These are phyloP conservation scores for Aphanomyces stellatus DNA, from an alignment of 352 stramenopile genomes.

Conservation along the genomic window DNA sequence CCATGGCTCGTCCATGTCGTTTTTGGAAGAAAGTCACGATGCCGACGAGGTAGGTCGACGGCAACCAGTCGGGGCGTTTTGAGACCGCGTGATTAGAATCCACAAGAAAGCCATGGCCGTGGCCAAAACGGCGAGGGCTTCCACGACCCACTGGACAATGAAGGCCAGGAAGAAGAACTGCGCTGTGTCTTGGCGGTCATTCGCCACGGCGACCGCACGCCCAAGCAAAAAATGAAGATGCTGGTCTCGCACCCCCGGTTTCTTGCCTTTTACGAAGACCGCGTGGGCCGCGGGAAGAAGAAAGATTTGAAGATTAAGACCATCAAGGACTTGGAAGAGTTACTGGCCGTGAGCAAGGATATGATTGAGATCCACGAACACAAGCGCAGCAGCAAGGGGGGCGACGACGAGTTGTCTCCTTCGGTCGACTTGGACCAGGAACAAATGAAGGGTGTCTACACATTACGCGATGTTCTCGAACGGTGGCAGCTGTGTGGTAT, in stretches of 20 bases:
- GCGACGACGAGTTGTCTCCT: conserved; percentile 45
- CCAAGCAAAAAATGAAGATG: conserved; percentile 99
- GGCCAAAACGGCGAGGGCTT: too few species aligned
- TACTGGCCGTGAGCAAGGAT: conserved; percentile 71
- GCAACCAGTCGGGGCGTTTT: too few species aligned
- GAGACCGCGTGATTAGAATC: too few species aligned
- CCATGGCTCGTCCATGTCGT: conserved; percentile 18
- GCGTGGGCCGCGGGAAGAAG: conserved; percentile 31
- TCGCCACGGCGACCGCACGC: conserved; percentile 97
- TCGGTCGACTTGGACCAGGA: conserved; percentile 52
- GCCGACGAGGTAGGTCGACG: neutral
- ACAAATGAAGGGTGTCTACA: conserved; percentile 68
- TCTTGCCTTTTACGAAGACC: conserved; percentile 71
- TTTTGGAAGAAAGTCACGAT: neutral
- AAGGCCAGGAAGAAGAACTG: conserved; percentile 90
- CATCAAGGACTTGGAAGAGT: conserved; percentile 61
- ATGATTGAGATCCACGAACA: conserved; percentile 58
- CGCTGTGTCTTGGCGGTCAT: conserved; percentile 99
- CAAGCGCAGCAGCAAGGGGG: conserved; percentile 44
- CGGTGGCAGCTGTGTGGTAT: conserved; percentile 94
- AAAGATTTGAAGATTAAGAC: conserved; percentile 85
- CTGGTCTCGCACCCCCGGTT: conserved; percentile 87
- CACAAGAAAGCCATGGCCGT: too few species aligned
- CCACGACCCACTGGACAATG: conserved; percentile 15
- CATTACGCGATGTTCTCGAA: conserved; percentile 92